A percentile compares a stretch with the other conserved stretches of the same genome.
These are phyloP conservation scores for Cystobasidium slooffiae DNA, from an alignment of 1,284 basidiomycete genomes.

Conservation along the genomic window DNA sequence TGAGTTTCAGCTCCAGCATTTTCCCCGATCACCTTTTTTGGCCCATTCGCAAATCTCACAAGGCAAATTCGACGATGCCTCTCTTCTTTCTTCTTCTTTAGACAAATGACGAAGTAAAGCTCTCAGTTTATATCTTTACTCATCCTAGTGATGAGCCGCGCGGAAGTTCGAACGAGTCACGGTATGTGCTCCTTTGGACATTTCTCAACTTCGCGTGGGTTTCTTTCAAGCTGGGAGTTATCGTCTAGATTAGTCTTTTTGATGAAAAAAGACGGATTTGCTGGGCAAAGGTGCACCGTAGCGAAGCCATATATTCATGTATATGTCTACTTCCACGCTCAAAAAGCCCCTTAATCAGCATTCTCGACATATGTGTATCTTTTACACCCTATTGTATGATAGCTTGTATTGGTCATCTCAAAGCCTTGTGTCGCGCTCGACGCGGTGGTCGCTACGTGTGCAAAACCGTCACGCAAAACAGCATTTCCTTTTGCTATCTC, in stretches of 20 bases:
- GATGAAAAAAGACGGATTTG: constrained; percentile 12
- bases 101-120: constrained; percentile 11
- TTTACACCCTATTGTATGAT: neutral
- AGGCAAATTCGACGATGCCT: neutral
- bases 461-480: too few relatives aligned
- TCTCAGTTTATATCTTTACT: neutral
- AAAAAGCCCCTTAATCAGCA: constrained; percentile 34
- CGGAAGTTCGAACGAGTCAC: neutral
- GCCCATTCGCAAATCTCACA: too few relatives aligned
- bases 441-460: neutral
- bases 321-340: neutral
- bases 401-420: neutral
- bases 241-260: constrained; percentile 11
- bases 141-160: neutral
- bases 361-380: constrained; percentile 13
- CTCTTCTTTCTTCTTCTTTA: constrained; percentile 11
- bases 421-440: neutral
- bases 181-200: neutral
- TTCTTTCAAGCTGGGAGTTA: neutral
- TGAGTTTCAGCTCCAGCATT: too few relatives aligned
- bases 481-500: too few relatives aligned
- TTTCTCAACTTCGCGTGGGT: neutral
- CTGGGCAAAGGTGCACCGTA: constrained; percentile 32
- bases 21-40: too few relatives aligned
- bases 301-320: constrained; percentile 4